Evolutionary conservation across 352 stramenopile genomes (phyloP), one percentile per base, ranked within the genome.

Genomic region (Globisporangium abappressorium): DNA sequence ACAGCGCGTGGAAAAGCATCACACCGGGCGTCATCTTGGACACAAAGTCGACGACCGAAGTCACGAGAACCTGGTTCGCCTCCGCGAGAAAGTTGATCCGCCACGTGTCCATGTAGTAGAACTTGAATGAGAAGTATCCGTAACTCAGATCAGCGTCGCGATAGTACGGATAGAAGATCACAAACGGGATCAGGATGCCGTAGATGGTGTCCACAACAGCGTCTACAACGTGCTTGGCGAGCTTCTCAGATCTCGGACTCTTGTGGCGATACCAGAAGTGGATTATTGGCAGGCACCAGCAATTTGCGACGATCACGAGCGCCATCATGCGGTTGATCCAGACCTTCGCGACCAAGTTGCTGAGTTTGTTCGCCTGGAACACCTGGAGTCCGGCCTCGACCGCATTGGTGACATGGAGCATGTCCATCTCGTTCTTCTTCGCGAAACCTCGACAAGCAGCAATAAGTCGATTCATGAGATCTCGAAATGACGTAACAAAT

Each of bases 351-450:
- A 79, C 56, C 26, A 74, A 18, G 5, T 58, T 33, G 36, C 65
- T 74, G 6, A 76, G 43, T 12, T 71, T 73, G 69, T 54, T 59
- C 18, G 53, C 54, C 53, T 78, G 69, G 63, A 66, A 78, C 3
- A 72, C 64, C 66, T 79, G 70, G 36, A 72, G 24, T 5, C 56
- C 61, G 20, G 72, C 47, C 33, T 79, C 64, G 3, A 70, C 22
- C 3, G 62, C 47, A 1, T 49, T 49, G 5, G 15, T 11, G 41
- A 22, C 5, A 5, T 49, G 41, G 12, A 49, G 41, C 41, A 49
- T 49, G 41, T 49, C 41, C 41, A 49, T 49, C 41, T 49, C 15
- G 15, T 49, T 49, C 18, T 8, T 49, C 5, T n/a, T 20, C 41
- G 22, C 41, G 18, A 49, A 49, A 49, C 15, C 18, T 20, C 15